Evolutionary conservation across 2,329 filamentous ascomycete genomes (phyloP), one percentile per base, ranked within the genome.

Genomic region (Ascosphaera pollenicola): DNA sequence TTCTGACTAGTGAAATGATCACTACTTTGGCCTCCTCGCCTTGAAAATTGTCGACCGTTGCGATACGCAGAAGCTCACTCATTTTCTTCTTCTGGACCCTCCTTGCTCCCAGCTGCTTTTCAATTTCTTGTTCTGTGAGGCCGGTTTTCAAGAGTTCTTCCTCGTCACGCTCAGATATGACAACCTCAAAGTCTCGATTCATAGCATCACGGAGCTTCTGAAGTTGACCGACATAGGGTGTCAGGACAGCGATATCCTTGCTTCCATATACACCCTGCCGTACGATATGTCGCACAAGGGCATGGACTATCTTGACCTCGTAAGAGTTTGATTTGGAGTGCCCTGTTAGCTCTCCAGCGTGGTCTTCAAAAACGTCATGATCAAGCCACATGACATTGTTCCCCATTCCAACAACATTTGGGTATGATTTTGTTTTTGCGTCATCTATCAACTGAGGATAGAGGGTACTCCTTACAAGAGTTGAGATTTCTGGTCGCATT

Each of bases 231-330:
- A 64, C 43, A 44, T 73, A 73, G 0, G 69, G 68, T 0, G 78
- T 83, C 4, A 85, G 50, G 0, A 87, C 69, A 0, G 77, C 75
- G 42, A 85, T 78, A 2, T 83, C 73, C 0, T 60, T 61, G 0
- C 57, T 53, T 0, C 51, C 52, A 49, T 84, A 82, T 0, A 47
- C 21, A 36, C 76, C 76, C 45, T 85, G 78, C 43, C 81, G 78
- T 0, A 61, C 71, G 0, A 85, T 55, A 45, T 81, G 82, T 4
- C 64, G 66, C 1, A 84, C 69, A 38, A 65, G 66, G 44, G 66
- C 70, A 16, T 82, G 50, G 0, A 78, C 65, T 65, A 84, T 76
- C 0, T 70, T 52, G 0, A 64, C 77, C 48, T 84, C 79, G 37
- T 73, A 78, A 0, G 35, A 15, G 44, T 84, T 84, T 38, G 65